Evolutionary conservation across 129 eudicot genomes (phyloP).

Genomic region (Pulicaria dysenterica): DNA sequence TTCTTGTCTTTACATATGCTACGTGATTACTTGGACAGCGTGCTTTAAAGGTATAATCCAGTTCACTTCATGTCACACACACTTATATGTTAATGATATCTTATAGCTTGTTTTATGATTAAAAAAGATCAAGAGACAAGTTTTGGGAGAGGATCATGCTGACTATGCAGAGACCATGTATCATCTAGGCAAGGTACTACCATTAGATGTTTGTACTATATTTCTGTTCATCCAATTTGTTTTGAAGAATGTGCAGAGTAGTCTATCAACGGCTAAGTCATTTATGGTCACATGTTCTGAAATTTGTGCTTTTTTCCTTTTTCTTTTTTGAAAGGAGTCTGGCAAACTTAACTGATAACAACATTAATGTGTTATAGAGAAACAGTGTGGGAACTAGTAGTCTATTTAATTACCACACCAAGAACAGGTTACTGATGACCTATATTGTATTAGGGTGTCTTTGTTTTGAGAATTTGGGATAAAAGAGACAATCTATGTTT

Average conservation of each 20-base stretch:
- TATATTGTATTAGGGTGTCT: no score
- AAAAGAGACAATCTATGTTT: no score
- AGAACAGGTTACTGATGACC: no score
- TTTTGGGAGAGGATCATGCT: slow-evolving; percentile 75
- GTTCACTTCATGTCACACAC: not conserved
- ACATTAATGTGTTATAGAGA: not conserved
- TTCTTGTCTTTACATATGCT: slow-evolving; percentile 34
- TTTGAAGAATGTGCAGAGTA: slow-evolving; percentile 4
- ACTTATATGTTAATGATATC: not conserved
- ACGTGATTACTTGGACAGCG: slow-evolving; percentile 51
- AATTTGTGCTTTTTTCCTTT: not conserved
- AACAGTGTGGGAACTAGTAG: not conserved
- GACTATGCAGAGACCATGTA: slow-evolving; percentile 98
- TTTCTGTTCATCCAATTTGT: slow-evolving; percentile 9
- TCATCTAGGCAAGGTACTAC: slow-evolving; percentile 85
- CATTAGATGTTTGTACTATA: slow-evolving; percentile 3
- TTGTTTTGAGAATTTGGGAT: no score
- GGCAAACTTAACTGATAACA: no score
- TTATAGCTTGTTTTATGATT: slow-evolving; percentile 15
- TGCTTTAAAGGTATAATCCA: slow-evolving; percentile 69
- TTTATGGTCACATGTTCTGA: not conserved
- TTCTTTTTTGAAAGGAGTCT: no score
- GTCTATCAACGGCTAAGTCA: not conserved
- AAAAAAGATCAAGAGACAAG: slow-evolving; percentile 81
- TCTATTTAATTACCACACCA: no score